Percentiles rank a stretch among this genome's conserved stretches.
phyloP scores from a whole-genome alignment of 306 rosid genomes.

The Acmispon strigosus region DNA sequence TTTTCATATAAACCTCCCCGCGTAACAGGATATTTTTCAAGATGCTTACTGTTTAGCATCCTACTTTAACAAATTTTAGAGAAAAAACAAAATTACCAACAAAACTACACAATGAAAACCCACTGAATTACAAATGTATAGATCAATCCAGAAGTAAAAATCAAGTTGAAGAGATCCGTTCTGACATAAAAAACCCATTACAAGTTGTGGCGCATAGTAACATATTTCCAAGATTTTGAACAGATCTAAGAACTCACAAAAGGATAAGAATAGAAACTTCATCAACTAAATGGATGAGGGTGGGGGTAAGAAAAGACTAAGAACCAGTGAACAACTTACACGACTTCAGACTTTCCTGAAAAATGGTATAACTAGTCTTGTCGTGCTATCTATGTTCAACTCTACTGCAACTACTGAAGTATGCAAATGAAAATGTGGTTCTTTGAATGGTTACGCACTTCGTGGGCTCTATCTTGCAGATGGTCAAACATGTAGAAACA shows the following conservation, averaged over 20 bases:
- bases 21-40: background rate
- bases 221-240: background rate
- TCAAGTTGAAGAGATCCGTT: background rate
- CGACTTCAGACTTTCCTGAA: conserved; percentile 17
- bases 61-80: background rate
- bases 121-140: background rate
- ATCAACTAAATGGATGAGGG: background rate
- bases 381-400: background rate
- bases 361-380: conserved; percentile 29
- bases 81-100: background rate
- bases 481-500: conserved; percentile 17
- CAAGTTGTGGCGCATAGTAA: background rate
- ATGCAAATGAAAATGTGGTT: background rate
- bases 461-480: conserved; percentile 23
- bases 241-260: conserved; percentile 15
- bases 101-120: background rate
- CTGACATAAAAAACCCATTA: background rate
- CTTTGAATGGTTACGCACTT: conserved; percentile 17
- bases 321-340: conserved; percentile 28
- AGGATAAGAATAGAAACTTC: conserved; percentile 1
- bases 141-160: background rate
- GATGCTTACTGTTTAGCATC: background rate
- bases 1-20: background rate
- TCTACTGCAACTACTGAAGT: conserved; percentile 7
- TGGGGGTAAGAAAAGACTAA: conserved; percentile 5